A percentile compares a stretch with the other conserved stretches of the same genome.
phyloP scores from a whole-genome alignment of 768 basidiomycete species.

The Lactarius evosmus region DNA sequence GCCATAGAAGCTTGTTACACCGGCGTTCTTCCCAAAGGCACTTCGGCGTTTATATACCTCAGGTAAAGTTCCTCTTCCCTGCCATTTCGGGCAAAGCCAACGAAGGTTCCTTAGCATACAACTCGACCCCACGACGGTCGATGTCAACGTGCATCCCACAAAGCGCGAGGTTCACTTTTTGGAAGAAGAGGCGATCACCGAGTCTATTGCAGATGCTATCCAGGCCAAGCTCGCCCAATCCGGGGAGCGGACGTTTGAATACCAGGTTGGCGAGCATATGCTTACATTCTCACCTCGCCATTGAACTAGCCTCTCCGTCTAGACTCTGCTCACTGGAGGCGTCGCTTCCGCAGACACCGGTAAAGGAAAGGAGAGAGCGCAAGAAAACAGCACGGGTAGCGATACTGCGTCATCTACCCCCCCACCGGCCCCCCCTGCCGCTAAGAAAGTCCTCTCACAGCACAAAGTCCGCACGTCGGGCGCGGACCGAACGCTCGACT shows the following conservation, averaged over 20 bases:
- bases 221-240: conserved; percentile 55
- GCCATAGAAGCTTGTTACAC: conserved; percentile 86
- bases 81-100: background rate
- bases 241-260: conserved; percentile 54
- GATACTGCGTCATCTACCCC: conserved; percentile 11
- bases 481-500: conserved; percentile 87
- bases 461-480: conserved; percentile 91
- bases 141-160: conserved; percentile 97
- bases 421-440: conserved; percentile 22
- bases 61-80: conserved; percentile 50
- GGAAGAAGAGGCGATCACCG: conserved; percentile 83
- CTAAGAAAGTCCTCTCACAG: conserved; percentile 64
- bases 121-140: conserved; percentile 83
- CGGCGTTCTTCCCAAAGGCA: conserved; percentile 82
- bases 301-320: background rate
- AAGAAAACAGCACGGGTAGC: conserved; percentile 8
- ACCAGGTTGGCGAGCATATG: conserved; percentile 48
- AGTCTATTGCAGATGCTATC: conserved; percentile 68
- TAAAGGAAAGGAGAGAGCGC: conserved; percentile 25
- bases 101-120: conserved; percentile 50
- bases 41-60: conserved; percentile 88
- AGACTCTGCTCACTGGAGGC: conserved; percentile 65
- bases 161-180: conserved; percentile 96
- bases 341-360: conserved; percentile 8
- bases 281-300: background rate